Evolutionary conservation across 2,329 filamentous ascomycete genomes (phyloP).

Genomic region (Aurifilum marmelostoma): DNA sequence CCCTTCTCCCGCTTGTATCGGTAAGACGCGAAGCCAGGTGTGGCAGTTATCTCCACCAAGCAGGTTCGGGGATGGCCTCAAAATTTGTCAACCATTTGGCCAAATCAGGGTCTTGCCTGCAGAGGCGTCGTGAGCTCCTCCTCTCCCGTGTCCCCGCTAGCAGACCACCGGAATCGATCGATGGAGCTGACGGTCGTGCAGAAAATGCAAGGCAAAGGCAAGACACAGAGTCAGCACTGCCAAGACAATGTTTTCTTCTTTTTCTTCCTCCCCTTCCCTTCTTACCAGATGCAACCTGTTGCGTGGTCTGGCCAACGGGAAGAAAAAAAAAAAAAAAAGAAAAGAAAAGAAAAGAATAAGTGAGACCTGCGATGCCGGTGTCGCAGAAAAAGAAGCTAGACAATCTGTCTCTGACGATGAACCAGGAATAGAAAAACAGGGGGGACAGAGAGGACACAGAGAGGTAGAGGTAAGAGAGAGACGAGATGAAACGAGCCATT

Average conservation of each 20-base stretch:
- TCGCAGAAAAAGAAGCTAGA: neutral
- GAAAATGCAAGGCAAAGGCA: neutral
- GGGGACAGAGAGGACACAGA: neutral
- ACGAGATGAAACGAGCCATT: neutral
- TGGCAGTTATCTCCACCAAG: constrained; percentile 20
- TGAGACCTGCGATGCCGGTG: neutral
- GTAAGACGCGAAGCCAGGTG: constrained; percentile 11
- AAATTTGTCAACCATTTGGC: constrained; percentile 4
- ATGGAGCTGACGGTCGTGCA: neutral
- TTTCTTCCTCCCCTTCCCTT: neutral
- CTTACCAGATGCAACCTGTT: neutral
- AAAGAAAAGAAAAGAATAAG: too few species aligned
- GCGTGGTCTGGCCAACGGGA: neutral
- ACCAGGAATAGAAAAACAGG: neutral
- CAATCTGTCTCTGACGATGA: neutral
- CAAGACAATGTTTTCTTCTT: neutral
- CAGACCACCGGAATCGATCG: constrained; percentile 1
- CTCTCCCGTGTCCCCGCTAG: neutral
- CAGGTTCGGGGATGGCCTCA: constrained; percentile 22
- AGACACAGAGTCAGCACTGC: neutral
- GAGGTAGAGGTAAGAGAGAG: neutral
- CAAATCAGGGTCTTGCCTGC: constrained; percentile 8
- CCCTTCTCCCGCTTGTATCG: neutral
- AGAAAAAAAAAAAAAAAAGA: too few species aligned
- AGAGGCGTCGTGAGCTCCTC: neutral